Conservation (phyloP, 768 basidiomycete species). For the Mycena rebaudengoi region DNA sequence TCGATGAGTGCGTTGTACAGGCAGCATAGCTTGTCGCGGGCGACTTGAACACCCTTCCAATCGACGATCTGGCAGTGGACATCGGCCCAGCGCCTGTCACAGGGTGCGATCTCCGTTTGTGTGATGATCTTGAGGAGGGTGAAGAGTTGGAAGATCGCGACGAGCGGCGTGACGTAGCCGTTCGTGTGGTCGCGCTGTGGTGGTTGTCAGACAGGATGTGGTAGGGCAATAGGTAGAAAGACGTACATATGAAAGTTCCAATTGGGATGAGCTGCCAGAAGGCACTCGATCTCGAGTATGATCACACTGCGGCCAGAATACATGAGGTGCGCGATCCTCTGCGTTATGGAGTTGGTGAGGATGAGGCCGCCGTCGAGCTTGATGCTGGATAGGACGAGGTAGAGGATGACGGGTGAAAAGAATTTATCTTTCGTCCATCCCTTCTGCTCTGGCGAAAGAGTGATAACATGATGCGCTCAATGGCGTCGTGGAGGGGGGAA, state of each 20-base stretch:
- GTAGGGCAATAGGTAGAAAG: background rate
- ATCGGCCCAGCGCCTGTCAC: background rate
- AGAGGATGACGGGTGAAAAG: background rate
- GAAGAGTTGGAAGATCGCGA: constrained; percentile 6
- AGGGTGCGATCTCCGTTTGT: background rate
- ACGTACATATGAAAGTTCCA: background rate
- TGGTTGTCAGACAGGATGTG: background rate
- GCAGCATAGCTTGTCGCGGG: background rate
- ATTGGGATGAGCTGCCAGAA: background rate
- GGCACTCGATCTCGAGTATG: constrained; percentile 13
- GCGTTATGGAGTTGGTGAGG: constrained; percentile 7
- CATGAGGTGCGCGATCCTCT: background rate
- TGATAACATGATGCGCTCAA: background rate
- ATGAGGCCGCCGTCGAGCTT: background rate
- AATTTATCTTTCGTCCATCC: background rate
- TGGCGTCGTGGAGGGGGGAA: background rate
- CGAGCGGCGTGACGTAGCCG: background rate
- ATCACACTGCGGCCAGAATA: background rate
- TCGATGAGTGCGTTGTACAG: background rate
- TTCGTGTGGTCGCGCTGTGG: background rate
- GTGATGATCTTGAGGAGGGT: constrained; percentile 7
- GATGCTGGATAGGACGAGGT: constrained; percentile 5
- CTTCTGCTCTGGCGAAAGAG: background rate
- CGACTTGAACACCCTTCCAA: constrained; percentile 2
- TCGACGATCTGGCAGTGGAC: background rate